A percentile compares a stretch with the other conserved stretches of the same genome.
phyloP scores from a whole-genome alignment of 148 eudicot species.

The Pharnaceum exiguum region DNA sequence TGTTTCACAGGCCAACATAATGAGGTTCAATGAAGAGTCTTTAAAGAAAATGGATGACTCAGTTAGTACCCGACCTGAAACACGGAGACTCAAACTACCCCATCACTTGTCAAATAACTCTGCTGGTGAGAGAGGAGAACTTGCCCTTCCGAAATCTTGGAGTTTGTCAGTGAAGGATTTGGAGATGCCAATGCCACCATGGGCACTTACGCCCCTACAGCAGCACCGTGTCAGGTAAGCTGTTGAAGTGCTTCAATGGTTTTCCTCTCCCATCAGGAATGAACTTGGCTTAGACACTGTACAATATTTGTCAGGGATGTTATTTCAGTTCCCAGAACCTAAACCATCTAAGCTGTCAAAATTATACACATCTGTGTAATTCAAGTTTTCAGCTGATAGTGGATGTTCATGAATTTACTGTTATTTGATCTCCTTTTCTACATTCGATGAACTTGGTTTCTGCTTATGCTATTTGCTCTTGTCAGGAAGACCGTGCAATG shows the following conservation, averaged over 20 bases:
- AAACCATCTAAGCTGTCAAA: not conserved
- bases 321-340: not conserved
- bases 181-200: conserved; percentile 97
- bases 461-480: conserved; percentile 32
- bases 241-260: not conserved
- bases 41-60: conserved; percentile 53
- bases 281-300: not conserved
- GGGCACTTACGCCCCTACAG: conserved; percentile 69
- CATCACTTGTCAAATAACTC: conserved; percentile 21
- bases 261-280: not conserved
- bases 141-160: conserved; percentile 21
- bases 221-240: conserved; percentile 58
- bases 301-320: not conserved
- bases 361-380: not conserved
- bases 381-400: not conserved
- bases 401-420: not conserved
- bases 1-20: conserved; percentile 73
- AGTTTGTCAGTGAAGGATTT: conserved; percentile 42
- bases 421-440: not conserved
- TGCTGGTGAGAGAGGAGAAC: conserved; percentile 12
- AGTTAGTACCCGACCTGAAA: conserved; percentile 32
- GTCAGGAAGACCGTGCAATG: conserved; percentile 82
- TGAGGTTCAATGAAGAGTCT: conserved; percentile 75
- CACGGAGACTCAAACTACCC: conserved; percentile 31
- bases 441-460: not conserved